Percentiles rank a stretch among this genome's conserved stretches.
phyloP scores from a whole-genome alignment of 345 rosid species.

The Eucalyptus pumila region DNA sequence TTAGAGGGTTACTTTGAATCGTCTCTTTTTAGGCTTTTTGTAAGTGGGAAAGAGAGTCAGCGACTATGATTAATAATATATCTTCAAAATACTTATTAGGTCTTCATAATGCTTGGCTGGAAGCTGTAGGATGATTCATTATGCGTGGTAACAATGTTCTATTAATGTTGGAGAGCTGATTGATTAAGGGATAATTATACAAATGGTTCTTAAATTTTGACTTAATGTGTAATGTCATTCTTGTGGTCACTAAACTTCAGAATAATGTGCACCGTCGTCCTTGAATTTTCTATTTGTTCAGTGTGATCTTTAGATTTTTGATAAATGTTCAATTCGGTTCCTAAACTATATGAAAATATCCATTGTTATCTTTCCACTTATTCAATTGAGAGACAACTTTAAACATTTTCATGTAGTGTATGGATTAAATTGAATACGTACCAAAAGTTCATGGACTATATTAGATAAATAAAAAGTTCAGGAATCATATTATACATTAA shows the following conservation, averaged over 20 bases:
- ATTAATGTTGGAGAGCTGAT: background rate
- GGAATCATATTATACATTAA: too few relatives aligned
- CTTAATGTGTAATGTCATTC: background rate
- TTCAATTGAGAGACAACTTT: background rate
- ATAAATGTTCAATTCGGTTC: rapidly evolving
- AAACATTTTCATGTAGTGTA: background rate
- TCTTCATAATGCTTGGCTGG: background rate
- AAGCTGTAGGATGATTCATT: background rate
- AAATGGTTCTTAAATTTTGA: background rate
- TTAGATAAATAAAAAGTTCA: too few relatives aligned
- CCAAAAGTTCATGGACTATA: background rate
- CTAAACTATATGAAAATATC: background rate
- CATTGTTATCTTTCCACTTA: background rate
- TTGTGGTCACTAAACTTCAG: rapidly evolving
- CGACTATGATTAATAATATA: background rate
- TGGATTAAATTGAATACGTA: background rate
- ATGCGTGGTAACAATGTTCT: background rate
- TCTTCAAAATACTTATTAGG: background rate
- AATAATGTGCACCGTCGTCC: rapidly evolving
- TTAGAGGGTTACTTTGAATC: background rate
- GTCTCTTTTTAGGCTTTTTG: background rate
- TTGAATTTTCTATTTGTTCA: background rate
- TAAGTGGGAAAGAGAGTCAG: background rate
- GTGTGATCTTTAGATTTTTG: background rate
- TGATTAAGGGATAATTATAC: background rate